Percentiles rank a stretch among this genome's conserved stretches.
Evolutionary conservation across 2,329 filamentous ascomycete species (phyloP).

Genomic region (Fusarium sublunatum): DNA sequence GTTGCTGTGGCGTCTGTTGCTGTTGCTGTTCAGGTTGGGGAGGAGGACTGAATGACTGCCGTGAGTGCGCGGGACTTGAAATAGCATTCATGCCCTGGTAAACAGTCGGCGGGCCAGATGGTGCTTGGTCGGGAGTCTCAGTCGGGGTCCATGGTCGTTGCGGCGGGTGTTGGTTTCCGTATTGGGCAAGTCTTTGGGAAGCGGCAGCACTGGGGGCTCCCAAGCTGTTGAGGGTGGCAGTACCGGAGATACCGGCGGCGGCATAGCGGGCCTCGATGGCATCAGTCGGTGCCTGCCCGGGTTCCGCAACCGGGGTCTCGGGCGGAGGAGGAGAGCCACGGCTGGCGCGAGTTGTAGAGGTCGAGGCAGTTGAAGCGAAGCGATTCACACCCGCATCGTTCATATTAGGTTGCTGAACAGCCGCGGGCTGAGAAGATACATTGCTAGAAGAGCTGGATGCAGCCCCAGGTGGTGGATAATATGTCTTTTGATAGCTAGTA

Average conservation of each 20-base stretch:
- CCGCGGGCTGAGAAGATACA: constrained; percentile 42
- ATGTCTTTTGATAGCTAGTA: constrained; percentile 66
- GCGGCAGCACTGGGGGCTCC: constrained; percentile 80
- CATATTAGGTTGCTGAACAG: constrained; percentile 46
- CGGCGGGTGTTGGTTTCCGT: constrained; percentile 61
- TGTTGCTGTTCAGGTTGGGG: constrained; percentile 53
- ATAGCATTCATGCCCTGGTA: constrained; percentile 88
- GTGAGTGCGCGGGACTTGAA: constrained; percentile 58
- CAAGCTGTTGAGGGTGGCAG: constrained; percentile 81
- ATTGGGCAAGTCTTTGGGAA: constrained; percentile 82
- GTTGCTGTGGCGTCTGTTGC: constrained; percentile 30
- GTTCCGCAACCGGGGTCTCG: constrained; percentile 86
- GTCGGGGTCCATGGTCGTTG: constrained; percentile 92
- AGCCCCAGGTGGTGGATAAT: constrained; percentile 68
- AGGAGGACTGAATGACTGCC: constrained; percentile 50
- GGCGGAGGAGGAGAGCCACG: constrained; percentile 94
- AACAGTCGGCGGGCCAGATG: constrained; percentile 88
- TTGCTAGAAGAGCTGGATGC: constrained; percentile 50
- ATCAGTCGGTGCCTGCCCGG: constrained; percentile 75
- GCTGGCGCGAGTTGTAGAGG: constrained; percentile 90
- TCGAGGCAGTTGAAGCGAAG: constrained; percentile 86
- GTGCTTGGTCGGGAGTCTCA: constrained; percentile 84
- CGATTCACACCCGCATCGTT: constrained; percentile 66
- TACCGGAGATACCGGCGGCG: constrained; percentile 88
- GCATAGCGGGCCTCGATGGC: constrained; percentile 94